Evolutionary conservation across 2,329 filamentous ascomycete species (phyloP).

Genomic region (Aureobasidium sp.): DNA sequence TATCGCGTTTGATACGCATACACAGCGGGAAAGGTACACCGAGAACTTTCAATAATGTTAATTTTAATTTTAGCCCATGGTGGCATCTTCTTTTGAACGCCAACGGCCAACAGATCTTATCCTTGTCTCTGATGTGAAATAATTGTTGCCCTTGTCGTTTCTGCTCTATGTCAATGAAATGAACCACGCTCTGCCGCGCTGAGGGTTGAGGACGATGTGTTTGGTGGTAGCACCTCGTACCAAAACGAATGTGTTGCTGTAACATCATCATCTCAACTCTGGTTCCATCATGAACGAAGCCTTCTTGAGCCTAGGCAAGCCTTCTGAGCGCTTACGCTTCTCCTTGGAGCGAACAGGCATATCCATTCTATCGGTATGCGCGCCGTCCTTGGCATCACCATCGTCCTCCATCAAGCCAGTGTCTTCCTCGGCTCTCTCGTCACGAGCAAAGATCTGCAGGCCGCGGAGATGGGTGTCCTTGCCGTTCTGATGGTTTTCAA

Average conservation of each 20-base stretch:
- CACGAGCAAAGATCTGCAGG: conserved; percentile 68
- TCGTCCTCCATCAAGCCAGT: conserved; percentile 1
- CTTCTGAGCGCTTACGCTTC: conserved; percentile 13
- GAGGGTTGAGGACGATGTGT: no score
- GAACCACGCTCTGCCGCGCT: no score
- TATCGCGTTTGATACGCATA: not conserved
- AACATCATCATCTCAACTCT: conserved; percentile 23
- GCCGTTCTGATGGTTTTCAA: conserved; percentile 97
- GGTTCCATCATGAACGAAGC: conserved; percentile 29
- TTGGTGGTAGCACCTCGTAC: no score
- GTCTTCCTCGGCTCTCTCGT: conserved; percentile 22
- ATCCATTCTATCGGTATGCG: not conserved
- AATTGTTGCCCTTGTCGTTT: no score
- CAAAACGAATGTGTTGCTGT: no score
- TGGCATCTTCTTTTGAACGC: not conserved
- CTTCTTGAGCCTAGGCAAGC: conserved; percentile 23
- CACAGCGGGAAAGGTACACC: not conserved
- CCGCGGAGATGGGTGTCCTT: conserved; percentile 97
- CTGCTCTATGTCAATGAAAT: no score
- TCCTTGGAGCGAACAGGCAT: conserved; percentile 14
- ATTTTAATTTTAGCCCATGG: not conserved
- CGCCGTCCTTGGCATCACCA: conserved; percentile 12
- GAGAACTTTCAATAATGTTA: not conserved
- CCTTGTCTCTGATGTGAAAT: no score
- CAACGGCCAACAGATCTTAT: not conserved